A percentile compares a stretch with the other conserved stretches of the same genome.
Evolutionary conservation across 2,329 filamentous ascomycete species (phyloP).

Genomic region (Helotiales sp.): DNA sequence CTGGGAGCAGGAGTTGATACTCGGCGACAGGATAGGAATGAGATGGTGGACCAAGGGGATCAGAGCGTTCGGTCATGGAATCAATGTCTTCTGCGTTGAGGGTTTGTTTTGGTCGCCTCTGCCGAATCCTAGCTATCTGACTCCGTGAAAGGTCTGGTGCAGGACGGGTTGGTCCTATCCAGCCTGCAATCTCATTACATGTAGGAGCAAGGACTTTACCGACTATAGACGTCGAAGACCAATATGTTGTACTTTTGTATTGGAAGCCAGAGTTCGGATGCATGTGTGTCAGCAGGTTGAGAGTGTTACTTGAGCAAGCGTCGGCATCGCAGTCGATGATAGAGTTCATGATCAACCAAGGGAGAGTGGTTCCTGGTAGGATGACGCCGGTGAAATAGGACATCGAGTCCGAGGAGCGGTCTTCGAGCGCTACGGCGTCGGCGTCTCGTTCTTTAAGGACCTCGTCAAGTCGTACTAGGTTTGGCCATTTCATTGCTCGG

Average conservation of each 20-base stretch:
- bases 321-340: constrained; percentile 75
- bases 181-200: constrained; percentile 69
- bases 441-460: constrained; percentile 56
- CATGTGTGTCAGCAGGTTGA: constrained; percentile 67
- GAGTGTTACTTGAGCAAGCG: constrained; percentile 54
- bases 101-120: constrained; percentile 55
- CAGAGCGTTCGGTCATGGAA: constrained; percentile 66
- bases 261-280: constrained; percentile 73
- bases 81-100: constrained; percentile 60
- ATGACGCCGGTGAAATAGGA: constrained; percentile 76
- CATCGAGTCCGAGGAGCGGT: constrained; percentile 69
- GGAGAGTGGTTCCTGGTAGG: constrained; percentile 67
- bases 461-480: constrained; percentile 63
- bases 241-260: constrained; percentile 77
- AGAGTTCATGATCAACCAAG: constrained; percentile 77
- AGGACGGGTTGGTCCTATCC: constrained; percentile 71
- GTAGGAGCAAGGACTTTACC: constrained; percentile 75
- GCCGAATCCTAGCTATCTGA: constrained; percentile 69
- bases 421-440: constrained; percentile 55
- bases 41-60: constrained; percentile 65
- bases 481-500: constrained; percentile 75
- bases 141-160: constrained; percentile 66
- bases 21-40: constrained; percentile 65
- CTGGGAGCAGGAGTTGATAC: constrained; percentile 60
- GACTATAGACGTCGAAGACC: constrained; percentile 70